Base-by-base conservation (phyloP, 1,139 yeast species). In the Citeromyces siamensis region DNA sequence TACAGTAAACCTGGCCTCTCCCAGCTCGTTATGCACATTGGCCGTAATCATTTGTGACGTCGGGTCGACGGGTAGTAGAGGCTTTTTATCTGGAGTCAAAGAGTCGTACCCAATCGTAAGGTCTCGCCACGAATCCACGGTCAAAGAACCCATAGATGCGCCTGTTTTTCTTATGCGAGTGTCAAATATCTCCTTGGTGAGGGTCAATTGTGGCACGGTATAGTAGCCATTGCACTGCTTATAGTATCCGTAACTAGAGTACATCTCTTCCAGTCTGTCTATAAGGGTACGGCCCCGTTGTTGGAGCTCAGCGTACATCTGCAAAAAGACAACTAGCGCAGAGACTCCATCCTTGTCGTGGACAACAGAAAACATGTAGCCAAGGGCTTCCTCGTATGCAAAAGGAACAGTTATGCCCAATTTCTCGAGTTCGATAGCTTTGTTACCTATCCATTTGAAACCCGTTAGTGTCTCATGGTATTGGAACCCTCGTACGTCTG, bases 401-500 rank as follows among this genome's bases (percentile, higher is more conserved):
- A 86, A 85, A 0, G 95, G 94, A 2, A 88, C 95, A 5, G 39
- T 47, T 47, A 53, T 75, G 0, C 94, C 95, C 32, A 70, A 56
- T 0, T 53, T 46, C 44, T 80, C 85, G 40, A 83, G 61, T 19
- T 78, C 83, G 27, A 80, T 73, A 1, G 95, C 94, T 44, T 75
- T 71, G 53, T 90, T 90, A 3, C 97, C 98, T 36, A 90, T 81
- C 98, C 98, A 90, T 58, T 90, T 90, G 62, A 90, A 90, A 1
- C 98, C 97, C 1, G 97, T 90, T 38, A 90, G 63, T 0, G 97
- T 88, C 43, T 90, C 97, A 34, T 63, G 68, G 56, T 67, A 82
- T 35, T 71, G 62, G 52, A 81, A 78, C 0, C 80, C 80, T 38
- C 72, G 66, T 8, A 52, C 52, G 3, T 62, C 53, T 0, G 95